These are phyloP conservation scores for Pichia sp. DNA, from an alignment of 1,139 yeast genomes.

Conservation along the genomic window DNA sequence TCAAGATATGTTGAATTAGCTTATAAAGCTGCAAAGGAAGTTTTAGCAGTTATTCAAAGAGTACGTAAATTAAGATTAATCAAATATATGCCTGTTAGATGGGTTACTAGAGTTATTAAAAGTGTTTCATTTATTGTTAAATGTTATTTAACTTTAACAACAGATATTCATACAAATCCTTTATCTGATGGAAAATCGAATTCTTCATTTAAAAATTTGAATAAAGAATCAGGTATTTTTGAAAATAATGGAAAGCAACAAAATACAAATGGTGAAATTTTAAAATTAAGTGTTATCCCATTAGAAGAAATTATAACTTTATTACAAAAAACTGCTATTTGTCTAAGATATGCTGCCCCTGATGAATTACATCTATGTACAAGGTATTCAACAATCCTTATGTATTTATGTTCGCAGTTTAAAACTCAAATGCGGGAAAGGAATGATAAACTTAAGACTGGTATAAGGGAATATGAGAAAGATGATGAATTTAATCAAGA, in stretches of 20 bases:
- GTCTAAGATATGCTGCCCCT: conserved; percentile 77
- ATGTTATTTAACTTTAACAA: conserved; percentile 65
- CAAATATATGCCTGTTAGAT: conserved; percentile 79
- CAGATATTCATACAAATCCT: conserved; percentile 27
- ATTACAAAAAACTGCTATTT: conserved; percentile 68
- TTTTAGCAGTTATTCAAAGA: conserved; percentile 64
- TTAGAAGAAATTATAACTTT: conserved; percentile 62
- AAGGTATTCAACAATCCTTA: conserved; percentile 71
- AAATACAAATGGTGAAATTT: conserved; percentile 33
- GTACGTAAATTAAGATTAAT: conserved; percentile 60
- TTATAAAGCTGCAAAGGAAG: conserved; percentile 76
- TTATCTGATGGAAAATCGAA: neutral
- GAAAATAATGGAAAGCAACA: neutral
- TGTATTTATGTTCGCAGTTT: conserved; percentile 75
- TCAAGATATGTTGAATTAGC: conserved; percentile 79
- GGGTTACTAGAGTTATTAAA: conserved; percentile 84
- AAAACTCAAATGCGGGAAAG: conserved; percentile 32
- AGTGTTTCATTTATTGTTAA: conserved; percentile 88
- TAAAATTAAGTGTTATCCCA: conserved; percentile 59
- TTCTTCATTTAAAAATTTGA: no score
- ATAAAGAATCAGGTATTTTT: neutral
- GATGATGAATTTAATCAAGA: conserved; percentile 17
- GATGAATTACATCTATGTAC: conserved; percentile 83
- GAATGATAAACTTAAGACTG: conserved; percentile 15
- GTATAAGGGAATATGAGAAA: conserved; percentile 27